Percentiles rank a stretch among this genome's conserved stretches.
These are phyloP conservation scores for Salix suchowensis DNA, from an alignment of 345 rosid genomes.

Conservation along the genomic window DNA sequence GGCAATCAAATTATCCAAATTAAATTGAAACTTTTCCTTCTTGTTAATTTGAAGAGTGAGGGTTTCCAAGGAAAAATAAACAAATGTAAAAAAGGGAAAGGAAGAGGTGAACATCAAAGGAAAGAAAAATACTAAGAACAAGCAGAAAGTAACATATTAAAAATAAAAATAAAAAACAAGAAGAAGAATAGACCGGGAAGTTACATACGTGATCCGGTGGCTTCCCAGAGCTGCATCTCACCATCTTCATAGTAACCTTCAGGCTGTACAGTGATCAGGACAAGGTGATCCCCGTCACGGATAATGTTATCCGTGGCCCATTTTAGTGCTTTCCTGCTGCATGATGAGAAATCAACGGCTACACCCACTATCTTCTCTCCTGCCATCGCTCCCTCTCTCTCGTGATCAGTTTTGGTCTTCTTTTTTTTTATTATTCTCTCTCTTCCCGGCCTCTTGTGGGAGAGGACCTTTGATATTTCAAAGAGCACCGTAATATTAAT, in stretches of 20 bases:
- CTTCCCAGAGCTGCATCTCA: conserved; percentile 89
- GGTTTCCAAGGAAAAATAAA: neutral
- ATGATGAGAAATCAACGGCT: conserved; percentile 82
- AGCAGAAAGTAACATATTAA: neutral
- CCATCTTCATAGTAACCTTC: conserved; percentile 64
- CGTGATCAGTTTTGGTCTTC: neutral
- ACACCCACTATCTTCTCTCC: conserved; percentile 63
- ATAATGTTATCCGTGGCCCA: conserved; percentile 83
- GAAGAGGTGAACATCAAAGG: neutral
- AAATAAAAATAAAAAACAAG: too few species aligned
- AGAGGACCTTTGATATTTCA: neutral
- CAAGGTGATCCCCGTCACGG: conserved; percentile 76
- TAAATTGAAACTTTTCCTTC: too few species aligned
- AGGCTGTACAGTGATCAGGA: conserved; percentile 54
- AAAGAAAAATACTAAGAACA: neutral
- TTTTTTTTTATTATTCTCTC: neutral
- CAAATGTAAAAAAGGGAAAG: neutral
- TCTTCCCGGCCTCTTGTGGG: neutral
- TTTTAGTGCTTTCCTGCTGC: conserved; percentile 72
- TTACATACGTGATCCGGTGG: conserved; percentile 71
- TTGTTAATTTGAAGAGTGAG: too few species aligned
- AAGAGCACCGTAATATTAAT: neutral
- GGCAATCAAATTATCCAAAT: too few species aligned
- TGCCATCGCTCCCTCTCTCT: conserved; percentile 31
- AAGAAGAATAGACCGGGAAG: neutral